Conservation (phyloP, 345 rosid species). For the Erucastrum elatum region DNA sequence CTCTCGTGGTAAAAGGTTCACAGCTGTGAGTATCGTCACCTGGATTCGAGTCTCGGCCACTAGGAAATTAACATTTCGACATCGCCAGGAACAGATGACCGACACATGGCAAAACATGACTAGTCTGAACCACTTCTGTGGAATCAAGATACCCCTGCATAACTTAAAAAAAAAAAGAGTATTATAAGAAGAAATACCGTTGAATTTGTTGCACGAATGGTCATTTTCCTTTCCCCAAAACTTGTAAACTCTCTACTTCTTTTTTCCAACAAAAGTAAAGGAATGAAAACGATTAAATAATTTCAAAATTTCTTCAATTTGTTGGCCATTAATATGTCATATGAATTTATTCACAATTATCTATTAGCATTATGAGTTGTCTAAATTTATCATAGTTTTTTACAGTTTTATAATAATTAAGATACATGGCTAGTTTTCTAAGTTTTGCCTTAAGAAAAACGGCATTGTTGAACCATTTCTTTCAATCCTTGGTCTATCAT, state of each 20-base stretch:
- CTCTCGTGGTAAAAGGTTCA: no score
- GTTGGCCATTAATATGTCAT: background rate
- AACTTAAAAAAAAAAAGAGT: conserved; percentile 14
- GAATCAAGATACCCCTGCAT: no score
- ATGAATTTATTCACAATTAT: background rate
- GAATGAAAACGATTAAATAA: background rate
- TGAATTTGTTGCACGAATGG: conserved; percentile 33
- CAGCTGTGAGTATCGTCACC: no score
- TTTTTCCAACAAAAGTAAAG: background rate
- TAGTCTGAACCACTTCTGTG: no score
- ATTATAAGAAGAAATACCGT: conserved; percentile 25
- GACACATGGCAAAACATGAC: no score
- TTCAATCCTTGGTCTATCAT: background rate
- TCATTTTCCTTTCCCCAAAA: conserved; percentile 2
- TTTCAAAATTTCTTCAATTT: background rate
- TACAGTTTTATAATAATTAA: no score
- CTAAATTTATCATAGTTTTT: background rate
- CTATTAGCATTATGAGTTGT: background rate
- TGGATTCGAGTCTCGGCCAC: no score
- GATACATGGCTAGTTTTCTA: background rate
- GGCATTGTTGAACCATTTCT: background rate
- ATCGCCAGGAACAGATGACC: no score
- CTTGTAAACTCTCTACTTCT: background rate
- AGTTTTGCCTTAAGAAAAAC: background rate
- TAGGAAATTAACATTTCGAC: no score